Evolutionary conservation across 1,139 yeast species (phyloP), one percentile per base, ranked within the genome.

Genomic region (Debaryomyces robertsiae): DNA sequence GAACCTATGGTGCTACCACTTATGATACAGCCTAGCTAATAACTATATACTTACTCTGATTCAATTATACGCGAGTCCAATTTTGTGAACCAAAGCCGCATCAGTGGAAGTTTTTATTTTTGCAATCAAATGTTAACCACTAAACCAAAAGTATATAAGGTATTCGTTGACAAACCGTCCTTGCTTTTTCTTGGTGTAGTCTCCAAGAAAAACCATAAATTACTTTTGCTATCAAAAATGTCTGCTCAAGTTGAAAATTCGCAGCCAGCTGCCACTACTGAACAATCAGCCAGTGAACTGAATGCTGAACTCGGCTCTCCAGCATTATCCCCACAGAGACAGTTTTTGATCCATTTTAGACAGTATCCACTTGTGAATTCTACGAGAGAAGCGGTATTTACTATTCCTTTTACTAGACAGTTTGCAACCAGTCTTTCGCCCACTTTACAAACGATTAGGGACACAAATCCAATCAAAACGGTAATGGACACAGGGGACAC

Each of bases 401-500:
- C 46, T 3, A 38, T 61, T 31, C 69, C 69, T 6, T 50, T 48
- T 15, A 46, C 57, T 17, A 51, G 48, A 29, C 30, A 42, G 9
- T 37, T 50, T 2, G 48, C 43, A 13, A 39, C 44, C 11, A 25
- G 48, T 9, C 45, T 53, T 16, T 42, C 44, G 7, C 60, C 63
- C 4, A 40, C 55, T 1, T 46, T 55, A 15, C 40, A 42, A 16
- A 33, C 48, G 15, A 45, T 55, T 9, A 55, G 65, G 41, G 43
- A 46, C 7, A 50, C 54, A 15, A 64, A 61, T 36, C 69, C 69
- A 2, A 30, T 61, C 38, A 63, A 61, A 41, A 38, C 47, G 28
- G 46, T 61, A 9, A 45, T 59, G 40, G 60, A 59, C 28, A 52
- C 52, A 10, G 51, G 65, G 30, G 74, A 69, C 44, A 40, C 27